A percentile compares a stretch with the other conserved stretches of the same genome.
phyloP scores from a whole-genome alignment of 163 green algal species.

The Chloromonas sp. region DNA sequence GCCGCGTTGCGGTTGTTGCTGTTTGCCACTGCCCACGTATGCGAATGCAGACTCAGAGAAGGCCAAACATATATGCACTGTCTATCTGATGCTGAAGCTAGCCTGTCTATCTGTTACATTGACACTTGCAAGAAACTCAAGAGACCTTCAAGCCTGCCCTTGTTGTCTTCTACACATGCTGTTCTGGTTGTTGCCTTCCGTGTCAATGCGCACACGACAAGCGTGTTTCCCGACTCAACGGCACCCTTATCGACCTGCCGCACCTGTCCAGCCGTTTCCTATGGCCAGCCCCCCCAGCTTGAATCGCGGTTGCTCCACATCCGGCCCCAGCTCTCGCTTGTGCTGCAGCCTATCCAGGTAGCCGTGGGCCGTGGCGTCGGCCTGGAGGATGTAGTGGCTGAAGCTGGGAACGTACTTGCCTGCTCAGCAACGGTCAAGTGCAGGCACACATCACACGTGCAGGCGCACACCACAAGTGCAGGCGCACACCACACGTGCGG shows the following conservation, averaged over 20 bases:
- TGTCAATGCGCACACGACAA: too few relatives aligned
- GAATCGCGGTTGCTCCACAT: conserved; percentile 36
- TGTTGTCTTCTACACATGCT: too few relatives aligned
- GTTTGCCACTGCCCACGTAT: too few relatives aligned
- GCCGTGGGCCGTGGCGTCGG: conserved; percentile 20
- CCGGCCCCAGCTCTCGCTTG: conserved; percentile 10
- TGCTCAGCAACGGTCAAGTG: conserved; percentile 13
- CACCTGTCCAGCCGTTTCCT: conserved; percentile 50
- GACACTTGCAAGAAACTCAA: too few relatives aligned
- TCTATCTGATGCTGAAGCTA: too few relatives aligned
- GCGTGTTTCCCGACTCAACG: too few relatives aligned
- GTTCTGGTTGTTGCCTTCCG: too few relatives aligned
- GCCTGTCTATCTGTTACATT: too few relatives aligned
- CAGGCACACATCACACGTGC: neutral
- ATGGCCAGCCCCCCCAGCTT: conserved; percentile 41
- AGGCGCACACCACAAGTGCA: neutral
- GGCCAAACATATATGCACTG: too few relatives aligned
- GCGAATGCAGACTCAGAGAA: too few relatives aligned
- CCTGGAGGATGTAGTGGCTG: conserved; percentile 48
- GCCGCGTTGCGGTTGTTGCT: too few relatives aligned
- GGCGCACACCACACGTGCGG: neutral
- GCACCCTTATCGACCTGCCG: neutral
- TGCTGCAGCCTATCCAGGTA: conserved; percentile 17
- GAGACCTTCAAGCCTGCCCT: too few relatives aligned
- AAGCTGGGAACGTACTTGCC: conserved; percentile 56